A percentile compares a stretch with the other conserved stretches of the same genome.
Evolutionary conservation across 805 yeast species (phyloP).

Genomic region (Diddensiella santjacobensis): DNA sequence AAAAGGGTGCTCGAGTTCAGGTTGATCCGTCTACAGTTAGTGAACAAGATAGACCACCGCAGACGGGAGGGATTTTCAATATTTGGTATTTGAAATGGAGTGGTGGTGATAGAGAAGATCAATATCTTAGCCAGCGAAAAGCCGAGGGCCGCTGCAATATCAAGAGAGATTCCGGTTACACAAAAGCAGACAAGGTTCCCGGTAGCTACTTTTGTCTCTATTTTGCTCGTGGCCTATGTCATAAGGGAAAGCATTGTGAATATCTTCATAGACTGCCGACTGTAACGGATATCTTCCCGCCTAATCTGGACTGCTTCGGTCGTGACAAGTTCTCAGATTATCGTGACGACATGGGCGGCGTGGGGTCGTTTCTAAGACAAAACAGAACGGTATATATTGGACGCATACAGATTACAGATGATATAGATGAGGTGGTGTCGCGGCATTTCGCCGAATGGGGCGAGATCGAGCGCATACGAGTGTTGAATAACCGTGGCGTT

Average conservation of each 20-base stretch:
- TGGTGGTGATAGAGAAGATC: slow-evolving; percentile 55
- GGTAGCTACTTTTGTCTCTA: slow-evolving; percentile 65
- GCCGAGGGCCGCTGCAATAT: slow-evolving; percentile 61
- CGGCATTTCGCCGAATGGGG: slow-evolving; percentile 74
- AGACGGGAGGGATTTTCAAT: slow-evolving; percentile 75
- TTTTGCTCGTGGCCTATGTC: slow-evolving; percentile 87
- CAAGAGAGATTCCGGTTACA: slow-evolving; percentile 65
- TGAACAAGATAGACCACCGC: slow-evolving; percentile 64
- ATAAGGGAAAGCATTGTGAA: slow-evolving; percentile 69
- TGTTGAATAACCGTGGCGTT: slow-evolving; percentile 57
- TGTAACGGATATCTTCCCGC: slow-evolving; percentile 51
- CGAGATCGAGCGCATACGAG: slow-evolving; percentile 60
- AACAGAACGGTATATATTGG: slow-evolving; percentile 80
- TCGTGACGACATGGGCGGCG: slow-evolving; percentile 92
- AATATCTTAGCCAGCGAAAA: slow-evolving; percentile 36
- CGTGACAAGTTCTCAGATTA: slow-evolving; percentile 78
- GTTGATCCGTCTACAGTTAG: slow-evolving; percentile 59
- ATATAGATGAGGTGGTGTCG: slow-evolving; percentile 39
- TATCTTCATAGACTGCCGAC: slow-evolving; percentile 76
- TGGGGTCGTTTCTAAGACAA: slow-evolving; percentile 69
- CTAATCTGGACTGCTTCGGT: slow-evolving; percentile 86
- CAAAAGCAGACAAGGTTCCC: slow-evolving; percentile 55
- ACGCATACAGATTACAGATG: slow-evolving; percentile 43
- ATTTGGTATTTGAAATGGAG: slow-evolving; percentile 91
- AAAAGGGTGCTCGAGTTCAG: slow-evolving; percentile 59